Evolutionary conservation across 495 filamentous ascomycete genomes (phyloP).

Genomic region (Xylona heveae): DNA sequence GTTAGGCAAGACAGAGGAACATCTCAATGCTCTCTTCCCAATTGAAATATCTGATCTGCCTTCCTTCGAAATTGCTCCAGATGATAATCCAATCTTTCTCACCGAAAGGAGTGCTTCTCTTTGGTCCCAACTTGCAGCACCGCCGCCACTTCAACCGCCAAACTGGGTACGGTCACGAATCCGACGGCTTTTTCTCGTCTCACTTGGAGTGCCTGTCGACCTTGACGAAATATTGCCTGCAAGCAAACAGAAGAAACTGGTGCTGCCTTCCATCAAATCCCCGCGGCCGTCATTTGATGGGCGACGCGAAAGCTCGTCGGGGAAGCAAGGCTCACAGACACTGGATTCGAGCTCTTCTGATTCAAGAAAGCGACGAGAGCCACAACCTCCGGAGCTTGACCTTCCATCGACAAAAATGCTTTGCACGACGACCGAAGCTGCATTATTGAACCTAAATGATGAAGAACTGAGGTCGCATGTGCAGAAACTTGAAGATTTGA

Average conservation of each 20-base stretch:
- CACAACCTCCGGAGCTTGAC: slow-evolving; percentile 51
- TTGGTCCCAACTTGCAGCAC: slow-evolving; percentile 90
- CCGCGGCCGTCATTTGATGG: slow-evolving; percentile 25
- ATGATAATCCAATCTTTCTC: slow-evolving; percentile 47
- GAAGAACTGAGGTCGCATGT: slow-evolving; percentile 56
- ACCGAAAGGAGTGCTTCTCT: slow-evolving; percentile 49
- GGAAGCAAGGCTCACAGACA: slow-evolving; percentile 5
- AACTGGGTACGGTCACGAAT: slow-evolving; percentile 97
- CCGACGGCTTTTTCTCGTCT: slow-evolving; percentile 87
- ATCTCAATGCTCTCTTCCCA: slow-evolving; percentile 36
- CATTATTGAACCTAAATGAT: slow-evolving; percentile 52
- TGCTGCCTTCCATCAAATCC: slow-evolving; percentile 63
- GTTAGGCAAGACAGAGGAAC: slow-evolving; percentile 25
- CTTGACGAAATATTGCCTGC: slow-evolving; percentile 92
- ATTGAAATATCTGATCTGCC: too few species aligned
- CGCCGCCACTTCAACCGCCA: slow-evolving; percentile 82
- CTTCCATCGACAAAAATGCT: slow-evolving; percentile 55
- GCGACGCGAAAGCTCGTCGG: slow-evolving; percentile 15
- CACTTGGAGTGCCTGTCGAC: slow-evolving; percentile 86
- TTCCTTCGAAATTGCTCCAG: too few species aligned
- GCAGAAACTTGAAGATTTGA: slow-evolving; percentile 42
- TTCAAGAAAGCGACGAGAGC: slow-evolving; percentile 25
- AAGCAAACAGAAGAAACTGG: slow-evolving; percentile 91
- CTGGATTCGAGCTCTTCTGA: too few species aligned
- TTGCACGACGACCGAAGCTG: slow-evolving; percentile 66